Evolutionary conservation across 352 stramenopile genomes (phyloP).

Genomic region (Globisporangium acanthophoron): DNA sequence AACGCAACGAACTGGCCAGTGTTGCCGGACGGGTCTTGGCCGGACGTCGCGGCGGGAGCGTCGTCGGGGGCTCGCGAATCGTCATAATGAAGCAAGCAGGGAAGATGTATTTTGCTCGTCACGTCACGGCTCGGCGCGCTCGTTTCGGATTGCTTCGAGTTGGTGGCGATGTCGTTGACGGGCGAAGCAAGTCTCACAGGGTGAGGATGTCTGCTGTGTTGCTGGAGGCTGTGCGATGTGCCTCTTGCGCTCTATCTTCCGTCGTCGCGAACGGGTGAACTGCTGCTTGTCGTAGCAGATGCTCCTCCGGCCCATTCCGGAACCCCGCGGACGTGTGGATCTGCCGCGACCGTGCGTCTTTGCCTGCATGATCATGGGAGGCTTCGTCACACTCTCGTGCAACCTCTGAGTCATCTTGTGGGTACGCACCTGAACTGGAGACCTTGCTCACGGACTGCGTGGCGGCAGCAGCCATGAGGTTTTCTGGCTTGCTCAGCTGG

Average conservation of each 20-base stretch:
- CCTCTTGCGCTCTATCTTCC: slow-evolving; percentile 7
- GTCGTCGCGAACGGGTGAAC: slow-evolving; percentile 21
- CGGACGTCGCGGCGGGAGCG: slow-evolving; percentile 23
- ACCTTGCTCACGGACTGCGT: slow-evolving; percentile 4
- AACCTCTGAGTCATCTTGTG: no score
- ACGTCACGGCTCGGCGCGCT: not conserved
- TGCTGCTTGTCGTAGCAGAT: slow-evolving; percentile 28
- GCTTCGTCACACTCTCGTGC: no score
- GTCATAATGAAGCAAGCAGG: slow-evolving; percentile 20
- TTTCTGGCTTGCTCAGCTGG: slow-evolving; percentile 7
- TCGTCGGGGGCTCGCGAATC: slow-evolving; percentile 18
- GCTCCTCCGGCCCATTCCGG: slow-evolving; percentile 34
- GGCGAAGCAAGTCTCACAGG: slow-evolving; percentile 18
- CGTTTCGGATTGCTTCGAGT: slow-evolving; percentile 2
- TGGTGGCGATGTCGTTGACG: no score
- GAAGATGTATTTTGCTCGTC: slow-evolving; percentile 56
- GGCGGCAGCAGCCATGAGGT: not conserved
- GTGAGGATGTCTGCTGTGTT: slow-evolving; percentile 53
- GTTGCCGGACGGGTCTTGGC: slow-evolving; percentile 62
- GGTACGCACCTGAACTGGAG: slow-evolving; percentile 4
- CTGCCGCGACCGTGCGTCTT: slow-evolving; percentile 17
- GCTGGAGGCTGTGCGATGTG: not conserved
- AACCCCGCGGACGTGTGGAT: slow-evolving; percentile 56
- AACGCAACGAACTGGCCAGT: slow-evolving; percentile 76
- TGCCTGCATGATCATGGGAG: not conserved